These are phyloP conservation scores for Phytophthora litchii DNA, from an alignment of 352 stramenopile species.

Conservation along the genomic window DNA sequence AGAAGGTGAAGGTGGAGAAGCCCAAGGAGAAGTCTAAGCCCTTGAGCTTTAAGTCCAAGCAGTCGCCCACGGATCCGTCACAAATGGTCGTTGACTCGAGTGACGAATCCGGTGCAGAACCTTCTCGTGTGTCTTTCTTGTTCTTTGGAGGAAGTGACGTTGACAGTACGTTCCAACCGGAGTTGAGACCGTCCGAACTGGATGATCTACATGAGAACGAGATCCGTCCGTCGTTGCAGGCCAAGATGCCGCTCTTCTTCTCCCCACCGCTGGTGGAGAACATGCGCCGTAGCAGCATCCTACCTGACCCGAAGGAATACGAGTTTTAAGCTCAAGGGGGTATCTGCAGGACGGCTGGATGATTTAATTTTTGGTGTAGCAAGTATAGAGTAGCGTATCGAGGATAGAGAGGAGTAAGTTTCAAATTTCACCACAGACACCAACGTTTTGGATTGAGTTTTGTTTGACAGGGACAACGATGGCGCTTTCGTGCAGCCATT, in stretches of 20 bases:
- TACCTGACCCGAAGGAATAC: slow-evolving; percentile 60
- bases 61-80: slow-evolving; percentile 32
- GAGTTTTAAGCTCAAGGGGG: slow-evolving; percentile 43
- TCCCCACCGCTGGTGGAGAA: slow-evolving; percentile 46
- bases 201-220: slow-evolving; percentile 51
- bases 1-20: slow-evolving; percentile 25
- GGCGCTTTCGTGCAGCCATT: slow-evolving; percentile 13
- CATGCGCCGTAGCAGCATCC: slow-evolving; percentile 49
- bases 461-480: background rate
- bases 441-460: slow-evolving; percentile 1
- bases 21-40: slow-evolving; percentile 25
- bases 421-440: slow-evolving; percentile 32
- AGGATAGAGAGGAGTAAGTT: slow-evolving; percentile 10
- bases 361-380: slow-evolving; percentile 44
- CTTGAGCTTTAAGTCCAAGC: slow-evolving; percentile 13
- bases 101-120: slow-evolving; percentile 30
- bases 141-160: slow-evolving; percentile 70
- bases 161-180: slow-evolving; percentile 55
- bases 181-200: slow-evolving; percentile 39
- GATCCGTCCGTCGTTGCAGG: slow-evolving; percentile 58
- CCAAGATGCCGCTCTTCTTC: slow-evolving; percentile 78
- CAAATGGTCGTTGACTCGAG: slow-evolving; percentile 37
- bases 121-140: slow-evolving; percentile 46
- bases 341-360: slow-evolving; percentile 1
- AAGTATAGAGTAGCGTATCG: slow-evolving; percentile 31